phyloP scores from a whole-genome alignment of 164 flowering plant genomes.

The Vitis cinerea region DNA sequence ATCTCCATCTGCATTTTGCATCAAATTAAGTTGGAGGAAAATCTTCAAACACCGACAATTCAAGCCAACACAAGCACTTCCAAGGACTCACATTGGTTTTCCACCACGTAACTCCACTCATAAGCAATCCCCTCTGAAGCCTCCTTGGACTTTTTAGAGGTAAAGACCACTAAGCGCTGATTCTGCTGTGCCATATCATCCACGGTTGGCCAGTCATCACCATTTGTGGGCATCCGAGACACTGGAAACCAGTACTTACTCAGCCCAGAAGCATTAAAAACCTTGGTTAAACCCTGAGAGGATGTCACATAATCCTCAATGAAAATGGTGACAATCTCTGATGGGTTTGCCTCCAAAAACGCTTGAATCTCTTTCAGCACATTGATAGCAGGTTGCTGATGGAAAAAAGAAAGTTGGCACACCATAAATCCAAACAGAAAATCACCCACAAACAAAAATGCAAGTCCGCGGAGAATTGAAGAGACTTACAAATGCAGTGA shows the following conservation, averaged over 20 bases:
- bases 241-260: constrained; percentile 40
- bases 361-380: constrained; percentile 52
- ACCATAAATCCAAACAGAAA: not conserved
- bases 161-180: constrained; percentile 48
- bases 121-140: constrained; percentile 50
- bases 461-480: too few relatives aligned
- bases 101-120: constrained; percentile 47
- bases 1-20: constrained; percentile 35
- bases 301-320: constrained; percentile 63
- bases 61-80: not conserved
- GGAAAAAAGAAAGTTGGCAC: not conserved
- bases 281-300: constrained; percentile 29
- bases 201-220: constrained; percentile 48
- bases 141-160: constrained; percentile 41
- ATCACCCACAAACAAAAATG: not conserved
- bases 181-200: constrained; percentile 49
- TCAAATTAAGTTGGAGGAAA: not conserved
- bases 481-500: constrained; percentile 66
- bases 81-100: constrained; percentile 42
- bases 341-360: constrained; percentile 54
- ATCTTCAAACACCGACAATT: not conserved
- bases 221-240: constrained; percentile 28
- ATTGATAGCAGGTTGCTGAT: constrained; percentile 64
- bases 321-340: constrained; percentile 67
- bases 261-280: constrained; percentile 38